Evolutionary conservation across 2,329 filamentous ascomycete genomes (phyloP), one percentile per base, ranked within the genome.

Genomic region (Cladosporium sp.): DNA sequence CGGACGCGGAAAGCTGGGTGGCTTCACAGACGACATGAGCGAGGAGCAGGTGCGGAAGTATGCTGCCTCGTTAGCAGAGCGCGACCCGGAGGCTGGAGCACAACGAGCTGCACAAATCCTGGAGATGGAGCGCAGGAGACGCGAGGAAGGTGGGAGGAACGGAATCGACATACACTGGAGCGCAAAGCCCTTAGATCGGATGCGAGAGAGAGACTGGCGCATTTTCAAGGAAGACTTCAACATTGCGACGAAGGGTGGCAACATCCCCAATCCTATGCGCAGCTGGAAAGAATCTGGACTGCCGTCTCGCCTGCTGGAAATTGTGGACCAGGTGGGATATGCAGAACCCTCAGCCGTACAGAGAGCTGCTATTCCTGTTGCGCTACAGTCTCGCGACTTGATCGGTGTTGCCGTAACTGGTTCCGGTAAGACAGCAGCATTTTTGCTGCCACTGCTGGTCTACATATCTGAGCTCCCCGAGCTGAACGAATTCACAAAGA

Each of bases 181-280:
- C 65, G 92, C 97, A 76, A 99, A 99, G 87, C 86, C 85, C 68
- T 82, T 98, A 69, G 88, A 91, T 15, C 92, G 97, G 74, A 99
- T 99, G 95, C 91, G 92, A 69, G 93, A 98, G 80, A 86, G 95
- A 77, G 95, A 99, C 79, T 99, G 95, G 95, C 92, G 95, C 76
- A 98, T 99, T 73, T 97, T 99, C 88, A 99, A 98, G 80, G 95
- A 98, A 78, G 93, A 99, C 79, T 98, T 97, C 81, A 96, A 95
- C 73, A 99, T 99, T 76, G 86, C 90, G 49, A 97, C 93, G 10
- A 98, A 97, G 78, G 95, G 95, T 66, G 94, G 94, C 52, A 85
- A 86, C 30, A 92, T 98, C 65, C 95, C 95, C 0, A 94, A 98
- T 74, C 95, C 95, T 0, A 98, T 99, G 93, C 92, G 95, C 59